Evolutionary conservation across 148 eudicot genomes (phyloP).

Genomic region (Polygonum maritimum): DNA sequence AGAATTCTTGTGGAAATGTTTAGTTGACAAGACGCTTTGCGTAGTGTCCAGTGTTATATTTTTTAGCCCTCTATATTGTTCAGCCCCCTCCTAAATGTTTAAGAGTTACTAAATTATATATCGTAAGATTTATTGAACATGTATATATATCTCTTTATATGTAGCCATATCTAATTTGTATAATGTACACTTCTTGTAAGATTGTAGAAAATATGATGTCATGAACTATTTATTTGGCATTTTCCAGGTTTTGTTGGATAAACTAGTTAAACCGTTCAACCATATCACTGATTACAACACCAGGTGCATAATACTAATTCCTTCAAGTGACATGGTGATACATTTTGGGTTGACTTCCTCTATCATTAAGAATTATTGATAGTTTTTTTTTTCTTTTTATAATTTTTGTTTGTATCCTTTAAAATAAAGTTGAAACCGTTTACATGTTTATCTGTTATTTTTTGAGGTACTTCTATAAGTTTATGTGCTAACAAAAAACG

Average conservation of each 20-base stretch:
- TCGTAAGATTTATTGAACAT: not conserved
- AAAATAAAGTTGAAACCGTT: not conserved
- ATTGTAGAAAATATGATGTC: not conserved
- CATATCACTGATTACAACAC: constrained; percentile 80
- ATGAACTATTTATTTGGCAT: not conserved
- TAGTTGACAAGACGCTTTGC: not conserved
- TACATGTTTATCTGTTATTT: not conserved
- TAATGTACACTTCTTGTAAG: not conserved
- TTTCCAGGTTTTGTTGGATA: constrained; percentile 75
- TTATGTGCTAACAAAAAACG: not conserved
- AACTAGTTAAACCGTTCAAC: constrained; percentile 86
- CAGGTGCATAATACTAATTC: constrained; percentile 11
- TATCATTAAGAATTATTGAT: not conserved
- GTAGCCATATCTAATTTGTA: not conserved
- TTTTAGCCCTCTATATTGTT: not conserved
- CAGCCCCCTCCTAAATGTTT: not conserved
- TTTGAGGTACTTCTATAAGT: not conserved
- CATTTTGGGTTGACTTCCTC: not conserved
- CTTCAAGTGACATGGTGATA: not conserved
- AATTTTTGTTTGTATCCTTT: not conserved
- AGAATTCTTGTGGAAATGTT: not conserved
- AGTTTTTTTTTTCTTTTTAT: not conserved
- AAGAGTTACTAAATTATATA: not conserved
- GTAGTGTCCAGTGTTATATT: not conserved
- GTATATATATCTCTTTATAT: not conserved